phyloP scores from a whole-genome alignment of 2,329 filamentous ascomycete genomes.

The Paecilomyces sp. region DNA sequence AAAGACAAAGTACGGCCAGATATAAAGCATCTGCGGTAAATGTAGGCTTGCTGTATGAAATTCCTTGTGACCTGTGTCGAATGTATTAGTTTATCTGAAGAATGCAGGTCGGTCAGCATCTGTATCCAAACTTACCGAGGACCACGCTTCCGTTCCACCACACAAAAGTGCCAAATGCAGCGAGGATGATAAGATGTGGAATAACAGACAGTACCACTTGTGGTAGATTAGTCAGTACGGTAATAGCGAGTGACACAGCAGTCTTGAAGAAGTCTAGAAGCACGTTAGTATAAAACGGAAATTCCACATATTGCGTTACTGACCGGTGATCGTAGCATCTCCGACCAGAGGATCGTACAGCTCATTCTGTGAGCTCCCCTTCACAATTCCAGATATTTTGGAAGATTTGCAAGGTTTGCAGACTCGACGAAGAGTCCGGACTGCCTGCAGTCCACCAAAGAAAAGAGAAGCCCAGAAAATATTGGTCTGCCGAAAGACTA shows the following conservation, averaged over 20 bases:
- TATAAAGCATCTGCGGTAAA: conserved; percentile 86
- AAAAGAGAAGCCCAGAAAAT: conserved; percentile 77
- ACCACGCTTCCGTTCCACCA: conserved; percentile 87
- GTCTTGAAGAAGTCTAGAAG: conserved; percentile 41
- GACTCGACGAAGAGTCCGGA: conserved; percentile 25
- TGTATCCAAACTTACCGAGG: conserved; percentile 53
- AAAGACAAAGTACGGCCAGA: conserved; percentile 84
- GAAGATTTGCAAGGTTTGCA: conserved; percentile 19
- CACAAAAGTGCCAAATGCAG: conserved; percentile 67
- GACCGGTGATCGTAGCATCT: conserved; percentile 45
- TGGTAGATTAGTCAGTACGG: conserved; percentile 40
- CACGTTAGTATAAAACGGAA: conserved; percentile 16
- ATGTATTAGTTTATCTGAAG: not conserved
- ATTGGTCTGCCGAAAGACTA: conserved; percentile 88
- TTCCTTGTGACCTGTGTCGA: conserved; percentile 69
- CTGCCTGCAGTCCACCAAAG: conserved; percentile 37
- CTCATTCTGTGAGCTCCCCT: conserved; percentile 28
- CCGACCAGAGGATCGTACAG: conserved; percentile 45
- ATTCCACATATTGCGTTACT: conserved; percentile 4
- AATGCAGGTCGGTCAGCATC: not conserved
- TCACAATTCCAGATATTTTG: conserved; percentile 21
- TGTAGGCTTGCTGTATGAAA: conserved; percentile 90
- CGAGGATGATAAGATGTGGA: conserved; percentile 56
- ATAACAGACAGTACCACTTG: conserved; percentile 31
- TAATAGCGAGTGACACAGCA: conserved; percentile 58